Base-by-base conservation (phyloP, 176 grass and related monocot genomes). In the Rhynchospora pubera region DNA sequence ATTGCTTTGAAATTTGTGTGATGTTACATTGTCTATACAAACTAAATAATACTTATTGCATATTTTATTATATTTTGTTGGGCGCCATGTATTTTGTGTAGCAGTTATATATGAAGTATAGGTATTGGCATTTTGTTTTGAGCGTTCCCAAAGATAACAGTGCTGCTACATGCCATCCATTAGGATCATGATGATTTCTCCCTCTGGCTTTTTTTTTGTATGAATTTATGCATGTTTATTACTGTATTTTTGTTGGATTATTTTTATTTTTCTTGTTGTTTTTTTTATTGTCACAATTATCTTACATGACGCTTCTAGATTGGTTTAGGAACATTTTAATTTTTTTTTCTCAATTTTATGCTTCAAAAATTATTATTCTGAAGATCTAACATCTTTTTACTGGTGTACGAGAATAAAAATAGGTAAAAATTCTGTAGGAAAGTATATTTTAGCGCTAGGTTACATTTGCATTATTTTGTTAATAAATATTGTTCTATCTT, bases 41-140 rank as follows among this genome's bases (percentile, higher is more conserved):
- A 80, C 30, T 57, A 43, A 62, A 61, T 57, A 16, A 22, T 19
- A 14, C 21, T 60, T 80, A 53, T 62, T 57, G 53, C 7, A 60
- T 61, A 16, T 74, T 84, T 84, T 63, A 51, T 84, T 84, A 24
- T 84, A 59, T 74, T 58, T 39, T 45, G 30, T 56, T 61, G 48
- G 46, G 87, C 80, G 91, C 89, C 82, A 91, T 70, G 87, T 83
- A 89, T 87, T 94, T 87, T 89, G 92, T 94, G 92, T 87, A 73
- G 82, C 80, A 80, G 88, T 87, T 85, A 85, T 28, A 28, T 28
- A 28, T 91, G 78, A 87, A 85, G 89, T 85, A 85, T 89, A 89
- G 69, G 89, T n/a, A n/a, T 61, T 84, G 64, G 84, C 72, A 72
- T 60, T 88, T 87, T 59, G 52, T 83, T 83, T 80, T 82, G 76